Conservation (phyloP, 139 green algal genomes). For the Picochlorum sp. region DNA sequence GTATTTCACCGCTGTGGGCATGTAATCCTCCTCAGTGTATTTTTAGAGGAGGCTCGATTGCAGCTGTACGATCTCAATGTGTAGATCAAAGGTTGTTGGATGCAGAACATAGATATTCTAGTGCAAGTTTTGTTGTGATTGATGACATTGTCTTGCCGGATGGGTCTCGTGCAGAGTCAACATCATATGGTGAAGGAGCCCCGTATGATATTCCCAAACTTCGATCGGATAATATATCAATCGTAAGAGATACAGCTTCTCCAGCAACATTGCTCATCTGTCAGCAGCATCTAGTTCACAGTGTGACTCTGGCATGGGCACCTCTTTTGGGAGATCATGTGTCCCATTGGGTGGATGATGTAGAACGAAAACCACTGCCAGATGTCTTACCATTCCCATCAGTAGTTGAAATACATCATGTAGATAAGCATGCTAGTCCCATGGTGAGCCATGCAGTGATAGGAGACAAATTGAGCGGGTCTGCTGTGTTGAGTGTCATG, state of each 20-base stretch:
- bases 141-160: background rate
- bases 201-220: too few relatives aligned
- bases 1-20: background rate
- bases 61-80: background rate
- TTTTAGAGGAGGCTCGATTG: conserved; percentile 1
- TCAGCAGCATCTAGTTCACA: background rate
- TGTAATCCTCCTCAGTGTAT: background rate
- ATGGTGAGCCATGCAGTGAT: conserved; percentile 9
- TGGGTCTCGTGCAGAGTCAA: too few relatives aligned
- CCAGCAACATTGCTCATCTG: background rate
- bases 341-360: background rate
- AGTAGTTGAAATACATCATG: conserved; percentile 4
- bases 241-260: too few relatives aligned
- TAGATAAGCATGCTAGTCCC: background rate
- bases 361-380: background rate
- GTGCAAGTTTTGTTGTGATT: background rate
- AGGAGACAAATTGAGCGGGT: conserved; percentile 24
- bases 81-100: background rate
- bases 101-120: background rate
- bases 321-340: background rate
- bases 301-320: background rate
- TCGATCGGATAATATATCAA: too few relatives aligned
- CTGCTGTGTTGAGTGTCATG: conserved; percentile 16
- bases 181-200: too few relatives aligned
- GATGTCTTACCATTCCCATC: conserved; percentile 10